phyloP scores from a whole-genome alignment of 1,139 yeast species.

The Yarrowia galli region DNA sequence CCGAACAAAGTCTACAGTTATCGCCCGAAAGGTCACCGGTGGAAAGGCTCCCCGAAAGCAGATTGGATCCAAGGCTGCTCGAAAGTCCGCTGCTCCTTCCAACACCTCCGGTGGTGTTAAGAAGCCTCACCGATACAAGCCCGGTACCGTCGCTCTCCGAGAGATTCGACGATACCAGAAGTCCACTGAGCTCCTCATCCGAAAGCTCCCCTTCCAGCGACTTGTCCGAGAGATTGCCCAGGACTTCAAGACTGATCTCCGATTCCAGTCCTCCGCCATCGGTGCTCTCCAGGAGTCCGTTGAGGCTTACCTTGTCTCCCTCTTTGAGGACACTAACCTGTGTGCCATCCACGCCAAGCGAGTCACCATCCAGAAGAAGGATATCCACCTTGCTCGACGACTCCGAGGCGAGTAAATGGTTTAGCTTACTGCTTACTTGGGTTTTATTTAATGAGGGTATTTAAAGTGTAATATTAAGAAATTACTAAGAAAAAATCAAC shows the following conservation, averaged over 20 bases:
- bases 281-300: slow-evolving; percentile 99
- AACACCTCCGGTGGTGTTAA: slow-evolving; percentile 96
- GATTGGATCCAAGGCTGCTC: slow-evolving; percentile 98
- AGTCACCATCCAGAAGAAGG: slow-evolving; percentile 99
- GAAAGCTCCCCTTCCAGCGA: slow-evolving; percentile 98
- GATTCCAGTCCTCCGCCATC: slow-evolving; percentile 97
- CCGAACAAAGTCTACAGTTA: slow-evolving; percentile 89
- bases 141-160: slow-evolving; percentile 99
- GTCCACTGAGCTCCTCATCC: slow-evolving; percentile 93
- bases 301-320: slow-evolving; percentile 90
- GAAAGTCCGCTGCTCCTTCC: slow-evolving; percentile 78
- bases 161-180: slow-evolving; percentile 99
- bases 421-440: slow-evolving; percentile 7
- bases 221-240: slow-evolving; percentile 97
- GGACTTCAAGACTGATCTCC: slow-evolving; percentile 96
- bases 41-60: slow-evolving; percentile 99
- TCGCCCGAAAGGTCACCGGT: slow-evolving; percentile 98
- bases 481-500: slow-evolving; percentile 19
- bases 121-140: slow-evolving; percentile 99
- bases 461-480: slow-evolving; percentile 33
- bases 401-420: slow-evolving; percentile 76
- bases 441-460: slow-evolving; percentile 37
- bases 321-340: slow-evolving; percentile 96
- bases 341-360: slow-evolving; percentile 99
- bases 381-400: slow-evolving; percentile 98